Conservation (phyloP, 331 rosid genomes). For the Pyrus hybrid region DNA sequence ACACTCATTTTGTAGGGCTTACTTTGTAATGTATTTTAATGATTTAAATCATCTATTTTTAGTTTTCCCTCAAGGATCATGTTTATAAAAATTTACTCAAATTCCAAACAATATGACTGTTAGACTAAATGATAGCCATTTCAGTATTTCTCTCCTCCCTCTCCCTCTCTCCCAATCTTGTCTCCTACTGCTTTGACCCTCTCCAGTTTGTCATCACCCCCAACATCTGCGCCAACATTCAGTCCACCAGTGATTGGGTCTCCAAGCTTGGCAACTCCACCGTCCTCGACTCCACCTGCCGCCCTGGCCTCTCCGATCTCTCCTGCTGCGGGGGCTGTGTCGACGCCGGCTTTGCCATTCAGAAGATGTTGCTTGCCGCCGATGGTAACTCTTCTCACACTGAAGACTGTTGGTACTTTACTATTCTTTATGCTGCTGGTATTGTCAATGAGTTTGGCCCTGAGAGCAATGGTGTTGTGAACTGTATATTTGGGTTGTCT, state of each 20-base stretch:
- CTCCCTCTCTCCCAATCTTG: conserved; percentile 28
- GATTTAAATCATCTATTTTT: accelerated
- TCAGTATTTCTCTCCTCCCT: conserved; percentile 19
- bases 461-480: conserved; percentile 39
- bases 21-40: no score
- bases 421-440: conserved; percentile 75
- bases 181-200: conserved; percentile 49
- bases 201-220: conserved; percentile 43
- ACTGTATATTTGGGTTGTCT: conserved; percentile 43
- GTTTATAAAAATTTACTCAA: no score
- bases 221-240: conserved; percentile 45
- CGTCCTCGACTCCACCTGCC: conserved; percentile 36
- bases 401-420: conserved; percentile 46
- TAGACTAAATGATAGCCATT: no score
- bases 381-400: conserved; percentile 67
- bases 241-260: conserved; percentile 50
- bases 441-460: conserved; percentile 66
- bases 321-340: conserved; percentile 38
- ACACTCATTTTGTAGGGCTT: no score
- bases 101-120: no score
- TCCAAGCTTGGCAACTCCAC: conserved; percentile 31
- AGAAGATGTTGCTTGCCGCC: conserved; percentile 3
- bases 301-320: conserved; percentile 40
- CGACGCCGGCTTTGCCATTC: conserved; percentile 31
- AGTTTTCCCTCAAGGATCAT: no score